These are phyloP conservation scores for Aureobasidium sp. DNA, from an alignment of 2,329 filamentous ascomycete genomes.

Conservation along the genomic window DNA sequence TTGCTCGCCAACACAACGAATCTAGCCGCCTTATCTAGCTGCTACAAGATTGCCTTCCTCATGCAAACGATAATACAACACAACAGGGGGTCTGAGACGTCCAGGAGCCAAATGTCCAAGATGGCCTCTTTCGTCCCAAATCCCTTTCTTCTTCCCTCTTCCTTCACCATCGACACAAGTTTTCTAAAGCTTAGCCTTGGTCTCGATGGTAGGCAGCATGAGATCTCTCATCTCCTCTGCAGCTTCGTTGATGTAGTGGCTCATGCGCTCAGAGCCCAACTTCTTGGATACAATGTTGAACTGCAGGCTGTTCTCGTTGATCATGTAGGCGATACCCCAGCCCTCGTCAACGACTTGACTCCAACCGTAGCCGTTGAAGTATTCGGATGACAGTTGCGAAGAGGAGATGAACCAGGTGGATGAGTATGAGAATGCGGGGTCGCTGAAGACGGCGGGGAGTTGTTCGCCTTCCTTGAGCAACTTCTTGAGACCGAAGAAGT, in stretches of 20 bases:
- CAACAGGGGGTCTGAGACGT: conserved; percentile 4
- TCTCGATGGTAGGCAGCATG: conserved; percentile 68
- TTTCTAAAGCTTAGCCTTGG: conserved; percentile 76
- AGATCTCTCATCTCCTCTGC: conserved; percentile 83
- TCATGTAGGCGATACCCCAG: conserved; percentile 99
- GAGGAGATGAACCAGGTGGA: conserved; percentile 83
- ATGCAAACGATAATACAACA: neutral
- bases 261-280: conserved; percentile 85
- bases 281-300: conserved; percentile 97
- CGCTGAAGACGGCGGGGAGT: conserved; percentile 73
- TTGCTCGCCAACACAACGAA: neutral
- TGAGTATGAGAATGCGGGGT: conserved; percentile 78
- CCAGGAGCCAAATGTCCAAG: conserved; percentile 5
- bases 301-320: conserved; percentile 97
- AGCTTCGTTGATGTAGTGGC: conserved; percentile 90
- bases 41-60: neutral
- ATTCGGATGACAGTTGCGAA: conserved; percentile 87
- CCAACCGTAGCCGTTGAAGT: conserved; percentile 99
- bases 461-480: conserved; percentile 72
- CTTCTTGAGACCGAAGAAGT: conserved; percentile 96
- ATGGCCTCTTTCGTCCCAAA: neutral
- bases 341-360: conserved; percentile 93
- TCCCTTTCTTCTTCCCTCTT: neutral
- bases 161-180: neutral
- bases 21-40: neutral